A percentile compares a stretch with the other conserved stretches of the same genome.
These are phyloP conservation scores for Pelargonium myrrhifolium DNA, from an alignment of 441 rosid genomes.

Conservation along the genomic window DNA sequence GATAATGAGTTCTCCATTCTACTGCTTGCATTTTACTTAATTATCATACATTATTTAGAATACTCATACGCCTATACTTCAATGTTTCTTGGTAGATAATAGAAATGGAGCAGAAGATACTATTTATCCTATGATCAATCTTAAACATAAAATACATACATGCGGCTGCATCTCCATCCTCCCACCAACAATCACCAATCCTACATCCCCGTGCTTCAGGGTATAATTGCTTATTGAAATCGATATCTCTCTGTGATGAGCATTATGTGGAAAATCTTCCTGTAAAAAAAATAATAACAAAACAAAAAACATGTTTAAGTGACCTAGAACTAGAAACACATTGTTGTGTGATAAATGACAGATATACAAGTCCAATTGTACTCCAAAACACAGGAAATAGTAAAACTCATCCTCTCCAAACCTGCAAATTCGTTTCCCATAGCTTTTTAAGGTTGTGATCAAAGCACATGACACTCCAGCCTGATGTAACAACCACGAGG, in stretches of 20 bases:
- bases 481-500: conserved; percentile 90
- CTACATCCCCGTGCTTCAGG: conserved; percentile 80
- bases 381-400: no score
- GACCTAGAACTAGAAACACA: neutral
- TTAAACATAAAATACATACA: conserved; percentile 41
- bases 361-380: no score
- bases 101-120: neutral
- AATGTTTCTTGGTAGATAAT: no score
- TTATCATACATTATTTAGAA: no score
- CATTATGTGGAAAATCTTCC: conserved; percentile 91
- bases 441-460: conserved; percentile 92
- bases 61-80: no score
- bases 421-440: conserved; percentile 94
- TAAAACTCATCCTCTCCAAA: conserved; percentile 10
- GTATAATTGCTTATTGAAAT: conserved; percentile 90
- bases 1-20: no score
- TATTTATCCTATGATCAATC: neutral
- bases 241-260: conserved; percentile 84
- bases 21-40: no score
- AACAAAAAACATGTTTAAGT: conserved; percentile 2
- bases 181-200: conserved; percentile 86
- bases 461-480: conserved; percentile 92
- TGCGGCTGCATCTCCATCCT: conserved; percentile 93
- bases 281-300: conserved; percentile 26
- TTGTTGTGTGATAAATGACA: neutral